A percentile compares a stretch with the other conserved stretches of the same genome.
These are phyloP conservation scores for Capsicum chinense DNA, from an alignment of 257 asterid species.

Conservation along the genomic window DNA sequence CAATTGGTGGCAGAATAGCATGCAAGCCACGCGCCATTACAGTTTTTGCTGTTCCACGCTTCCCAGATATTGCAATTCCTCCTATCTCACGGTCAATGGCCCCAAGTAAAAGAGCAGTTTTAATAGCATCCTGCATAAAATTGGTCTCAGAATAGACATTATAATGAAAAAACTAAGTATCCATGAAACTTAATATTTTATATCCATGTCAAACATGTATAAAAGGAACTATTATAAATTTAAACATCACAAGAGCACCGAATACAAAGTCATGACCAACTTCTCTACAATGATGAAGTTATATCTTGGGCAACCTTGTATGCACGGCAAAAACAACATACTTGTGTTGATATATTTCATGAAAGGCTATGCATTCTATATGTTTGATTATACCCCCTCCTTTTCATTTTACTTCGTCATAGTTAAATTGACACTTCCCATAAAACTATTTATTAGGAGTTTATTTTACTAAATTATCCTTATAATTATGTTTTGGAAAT, in stretches of 20 bases:
- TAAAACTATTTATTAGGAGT: too few species aligned
- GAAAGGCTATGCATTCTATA: background rate
- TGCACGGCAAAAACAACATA: background rate
- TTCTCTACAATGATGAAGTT: background rate
- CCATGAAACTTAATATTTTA: background rate
- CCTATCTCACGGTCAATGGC: conserved; percentile 96
- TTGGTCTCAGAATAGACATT: conserved; percentile 31
- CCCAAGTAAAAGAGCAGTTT: conserved; percentile 96
- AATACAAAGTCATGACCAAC: conserved; percentile 13
- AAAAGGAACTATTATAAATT: background rate
- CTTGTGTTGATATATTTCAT: background rate
- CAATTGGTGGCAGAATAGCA: conserved; percentile 97
- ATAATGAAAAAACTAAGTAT: background rate
- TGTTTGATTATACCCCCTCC: background rate
- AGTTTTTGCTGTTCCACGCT: conserved; percentile 97
- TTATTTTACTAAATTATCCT: too few species aligned
- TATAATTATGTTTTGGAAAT: too few species aligned
- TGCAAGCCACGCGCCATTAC: conserved; percentile 99
- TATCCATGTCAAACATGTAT: background rate
- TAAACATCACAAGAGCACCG: background rate
- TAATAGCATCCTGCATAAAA: conserved; percentile 81
- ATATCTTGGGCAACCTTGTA: background rate
- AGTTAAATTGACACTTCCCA: too few species aligned
- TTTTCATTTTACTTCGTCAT: too few species aligned
- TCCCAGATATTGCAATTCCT: conserved; percentile 97